phyloP scores from a whole-genome alignment of 1,284 basidiomycete species.

The Tylopilus orsonianus region DNA sequence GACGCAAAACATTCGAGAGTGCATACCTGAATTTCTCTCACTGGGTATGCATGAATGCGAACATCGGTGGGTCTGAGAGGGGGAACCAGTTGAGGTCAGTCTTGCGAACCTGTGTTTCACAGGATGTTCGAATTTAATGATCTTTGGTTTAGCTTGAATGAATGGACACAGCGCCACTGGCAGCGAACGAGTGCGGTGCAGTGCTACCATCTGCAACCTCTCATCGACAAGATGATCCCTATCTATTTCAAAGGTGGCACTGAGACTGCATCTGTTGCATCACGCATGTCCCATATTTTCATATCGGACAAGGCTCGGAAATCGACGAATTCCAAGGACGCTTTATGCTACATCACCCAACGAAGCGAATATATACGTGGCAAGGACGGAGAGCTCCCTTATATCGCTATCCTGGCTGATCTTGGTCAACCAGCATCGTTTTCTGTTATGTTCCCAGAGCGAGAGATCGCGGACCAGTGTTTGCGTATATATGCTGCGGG shows the following conservation, averaged over 20 bases:
- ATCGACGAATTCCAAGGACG: too few relatives aligned
- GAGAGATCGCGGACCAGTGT: too few relatives aligned
- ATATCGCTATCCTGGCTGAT: too few relatives aligned
- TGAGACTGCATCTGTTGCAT: neutral
- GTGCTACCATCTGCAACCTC: slow-evolving; percentile 2
- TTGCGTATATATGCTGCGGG: too few relatives aligned
- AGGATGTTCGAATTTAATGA: neutral
- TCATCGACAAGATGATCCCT: slow-evolving; percentile 13
- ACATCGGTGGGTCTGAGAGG: neutral
- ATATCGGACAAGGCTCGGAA: neutral
- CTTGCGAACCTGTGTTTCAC: neutral
- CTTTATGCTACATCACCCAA: too few relatives aligned
- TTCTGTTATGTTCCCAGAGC: too few relatives aligned
- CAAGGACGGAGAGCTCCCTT: too few relatives aligned
- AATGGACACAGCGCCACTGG: slow-evolving; percentile 5
- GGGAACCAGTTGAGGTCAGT: neutral
- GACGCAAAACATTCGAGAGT: neutral
- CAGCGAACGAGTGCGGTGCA: slow-evolving; percentile 10
- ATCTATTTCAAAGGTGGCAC: slow-evolving; percentile 12
- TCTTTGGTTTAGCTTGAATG: neutral
- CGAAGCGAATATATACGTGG: too few relatives aligned
- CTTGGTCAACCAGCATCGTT: too few relatives aligned
- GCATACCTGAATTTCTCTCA: slow-evolving; percentile 15
- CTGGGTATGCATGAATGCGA: slow-evolving; percentile 9
- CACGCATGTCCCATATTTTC: neutral